Base-by-base conservation (phyloP, 129 eudicot species). In the Heracleum sosnowskyi region DNA sequence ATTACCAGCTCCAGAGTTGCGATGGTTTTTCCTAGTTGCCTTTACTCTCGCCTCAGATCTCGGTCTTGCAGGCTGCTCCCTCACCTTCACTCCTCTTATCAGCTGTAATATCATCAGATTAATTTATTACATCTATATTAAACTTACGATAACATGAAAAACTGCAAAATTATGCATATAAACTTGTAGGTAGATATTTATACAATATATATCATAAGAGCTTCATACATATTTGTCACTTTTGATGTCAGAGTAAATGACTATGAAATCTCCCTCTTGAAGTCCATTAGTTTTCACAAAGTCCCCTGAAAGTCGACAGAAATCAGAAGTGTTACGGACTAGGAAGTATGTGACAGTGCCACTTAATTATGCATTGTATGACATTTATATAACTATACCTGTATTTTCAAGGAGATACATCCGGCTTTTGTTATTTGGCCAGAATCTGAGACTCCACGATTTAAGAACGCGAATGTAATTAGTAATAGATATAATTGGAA, bases 401-500 rank as follows among this genome's bases (percentile, higher is more conserved):
- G 99, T 95, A 86, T 92, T 95, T 80, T 95, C 99, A 2, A 95
- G 94, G 69, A 95, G 96, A 83, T 95, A 95, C 99, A 95, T 95
- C 86, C 99, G 86, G 87, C 99, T 95, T 85, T 95, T 95, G 92
- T 95, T 92, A 80, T 95, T 95, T 62, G 99, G 97, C 97, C 97
- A 95, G 82, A 95, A 95, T 85, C 98, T 93, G 91, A 83, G 86
- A 80, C 82, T 83, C 87, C 87, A 87, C 69, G 62, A 82, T 64
- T 76, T 31, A 24, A 84, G 37, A 76, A 35, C 57, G 5, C 4
- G 39, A 57, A 41, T 10, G 75, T 57, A 86, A 53, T 79, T 74
- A 81, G 83, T 84, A 66, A 60, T 10, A 9, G 68, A 60, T 60
- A n/a, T 9, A 60, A 60, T 34, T 60, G 33, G 16, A 60, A 34